These are phyloP conservation scores for Neostapfia colusana DNA, from an alignment of 176 grass and related monocot genomes.

Conservation along the genomic window DNA sequence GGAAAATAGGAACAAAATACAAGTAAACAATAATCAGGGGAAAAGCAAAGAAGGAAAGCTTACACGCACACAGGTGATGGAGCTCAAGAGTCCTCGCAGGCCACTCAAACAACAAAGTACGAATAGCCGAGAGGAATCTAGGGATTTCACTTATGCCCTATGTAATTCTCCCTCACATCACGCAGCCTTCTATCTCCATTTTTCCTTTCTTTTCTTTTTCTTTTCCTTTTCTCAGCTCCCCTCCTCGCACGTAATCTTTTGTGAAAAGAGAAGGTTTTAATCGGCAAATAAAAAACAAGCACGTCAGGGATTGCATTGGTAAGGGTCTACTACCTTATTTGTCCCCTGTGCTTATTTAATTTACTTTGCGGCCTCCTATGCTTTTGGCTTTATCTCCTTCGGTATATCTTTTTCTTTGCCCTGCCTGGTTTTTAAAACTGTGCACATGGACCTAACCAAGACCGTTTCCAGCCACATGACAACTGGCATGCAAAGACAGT, in stretches of 20 bases:
- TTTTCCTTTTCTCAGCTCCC: conserved; percentile 45
- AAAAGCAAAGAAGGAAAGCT: conserved; percentile 41
- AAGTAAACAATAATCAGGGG: conserved; percentile 41
- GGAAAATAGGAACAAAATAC: conserved; percentile 36
- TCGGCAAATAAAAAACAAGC: conserved; percentile 44
- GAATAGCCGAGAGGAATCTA: conserved; percentile 40
- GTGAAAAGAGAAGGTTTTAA: conserved; percentile 40
- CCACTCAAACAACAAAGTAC: neutral
- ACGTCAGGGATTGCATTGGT: conserved; percentile 69
- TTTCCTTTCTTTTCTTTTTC: conserved; percentile 27
- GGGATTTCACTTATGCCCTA: conserved; percentile 51
- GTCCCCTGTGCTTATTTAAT: conserved; percentile 44
- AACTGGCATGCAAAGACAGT: conserved; percentile 42
- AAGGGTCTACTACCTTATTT: conserved; percentile 52
- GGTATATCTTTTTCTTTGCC: conserved; percentile 24
- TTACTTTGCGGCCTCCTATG: conserved; percentile 41
- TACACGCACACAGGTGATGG: conserved; percentile 21
- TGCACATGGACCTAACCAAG: conserved; percentile 55
- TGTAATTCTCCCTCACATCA: conserved; percentile 55
- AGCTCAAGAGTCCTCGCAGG: conserved; percentile 7
- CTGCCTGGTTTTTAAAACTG: conserved; percentile 44
- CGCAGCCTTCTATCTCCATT: conserved; percentile 28
- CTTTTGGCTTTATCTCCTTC: conserved; percentile 59
- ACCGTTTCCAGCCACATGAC: conserved; percentile 38
- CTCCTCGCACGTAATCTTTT: conserved; percentile 52